Base-by-base conservation (phyloP, 2,329 filamentous ascomycete genomes). In the Paraphaeosphaeria minitans region DNA sequence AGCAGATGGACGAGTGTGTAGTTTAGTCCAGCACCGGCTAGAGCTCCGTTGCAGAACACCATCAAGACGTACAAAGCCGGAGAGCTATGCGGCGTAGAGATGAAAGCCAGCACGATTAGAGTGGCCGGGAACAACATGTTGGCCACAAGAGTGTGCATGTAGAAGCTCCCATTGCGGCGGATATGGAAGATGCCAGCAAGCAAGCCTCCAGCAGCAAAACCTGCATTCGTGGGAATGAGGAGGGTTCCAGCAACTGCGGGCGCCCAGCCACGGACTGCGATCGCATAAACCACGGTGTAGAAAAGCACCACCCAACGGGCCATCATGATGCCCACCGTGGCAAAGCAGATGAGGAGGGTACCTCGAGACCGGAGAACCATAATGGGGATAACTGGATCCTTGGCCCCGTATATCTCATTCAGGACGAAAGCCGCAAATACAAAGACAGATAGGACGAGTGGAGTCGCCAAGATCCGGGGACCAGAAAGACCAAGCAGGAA, bases 1-100 rank as follows among this genome's bases (percentile, higher is more conserved):
- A 96, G 82, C 5, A 93, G 75, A 68, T 96, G 92, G 0, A 91
- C 90, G 2, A 96, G 83, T 0, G 89, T 90, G 76, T 96, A 96
- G 75, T 94, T 95, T 57, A 94, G 79, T 6, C 85, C 82, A 0
- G 89, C 87, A 13, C 92, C 92, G 0, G 89, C 90, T 61, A 84
- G 84, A 45, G 93, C 80, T 0, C 92, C 92, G 70, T 93, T 93
- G 47, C 84, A 48, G 68, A 93, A 88, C 1, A 92, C 83, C 16
- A 85, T 76, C 4, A 81, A 60, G 7, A 93, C 74, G 66, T 90
- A 90, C 0, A 84, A 66, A 8, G 73, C 70, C 1, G 83, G 77
- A 0, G 84, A 79, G 1, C 84, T 82, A 6, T 78, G 69, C 0
- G 85, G 78, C 1, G 82, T 86, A 16, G 85, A 85, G 1, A 87